phyloP scores from a whole-genome alignment of 73 alveolate genomes.

The Halteria grandinella region DNA sequence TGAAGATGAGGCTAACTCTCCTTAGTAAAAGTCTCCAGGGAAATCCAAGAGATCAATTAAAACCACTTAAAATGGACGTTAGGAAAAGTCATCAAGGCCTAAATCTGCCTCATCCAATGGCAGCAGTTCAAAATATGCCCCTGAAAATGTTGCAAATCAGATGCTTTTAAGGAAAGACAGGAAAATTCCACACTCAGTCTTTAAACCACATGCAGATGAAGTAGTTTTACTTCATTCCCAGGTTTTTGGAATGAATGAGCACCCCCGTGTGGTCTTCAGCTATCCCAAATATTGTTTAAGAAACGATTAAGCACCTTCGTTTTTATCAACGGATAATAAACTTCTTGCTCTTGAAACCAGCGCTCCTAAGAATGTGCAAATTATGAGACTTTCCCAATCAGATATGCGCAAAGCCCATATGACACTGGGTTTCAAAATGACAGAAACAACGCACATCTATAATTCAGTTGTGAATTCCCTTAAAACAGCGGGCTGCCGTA shows the following conservation, averaged over 20 bases:
- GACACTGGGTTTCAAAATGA: constrained; percentile 53
- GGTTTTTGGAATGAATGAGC: neutral
- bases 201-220: constrained; percentile 40
- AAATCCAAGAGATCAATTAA: neutral
- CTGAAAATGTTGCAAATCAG: constrained; percentile 1
- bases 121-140: neutral
- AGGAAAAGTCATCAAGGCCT: neutral
- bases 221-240: neutral
- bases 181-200: constrained; percentile 59
- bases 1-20: constrained; percentile 21
- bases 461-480: constrained; percentile 77
- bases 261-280: neutral
- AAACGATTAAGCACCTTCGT: constrained; percentile 18
- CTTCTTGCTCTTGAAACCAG: neutral
- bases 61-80: neutral
- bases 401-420: neutral
- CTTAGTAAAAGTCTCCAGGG: neutral
- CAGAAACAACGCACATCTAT: constrained; percentile 63
- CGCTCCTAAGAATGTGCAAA: neutral
- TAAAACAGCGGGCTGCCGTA: constrained; percentile 77
- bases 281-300: constrained; percentile 47
- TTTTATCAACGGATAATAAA: neutral
- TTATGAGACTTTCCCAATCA: constrained; percentile 1
- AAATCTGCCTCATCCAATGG: neutral
- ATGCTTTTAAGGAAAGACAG: constrained; percentile 53